A percentile compares a stretch with the other conserved stretches of the same genome.
Evolutionary conservation across 1,284 basidiomycete genomes (phyloP).

Genomic region (Pseudozyma sp.): DNA sequence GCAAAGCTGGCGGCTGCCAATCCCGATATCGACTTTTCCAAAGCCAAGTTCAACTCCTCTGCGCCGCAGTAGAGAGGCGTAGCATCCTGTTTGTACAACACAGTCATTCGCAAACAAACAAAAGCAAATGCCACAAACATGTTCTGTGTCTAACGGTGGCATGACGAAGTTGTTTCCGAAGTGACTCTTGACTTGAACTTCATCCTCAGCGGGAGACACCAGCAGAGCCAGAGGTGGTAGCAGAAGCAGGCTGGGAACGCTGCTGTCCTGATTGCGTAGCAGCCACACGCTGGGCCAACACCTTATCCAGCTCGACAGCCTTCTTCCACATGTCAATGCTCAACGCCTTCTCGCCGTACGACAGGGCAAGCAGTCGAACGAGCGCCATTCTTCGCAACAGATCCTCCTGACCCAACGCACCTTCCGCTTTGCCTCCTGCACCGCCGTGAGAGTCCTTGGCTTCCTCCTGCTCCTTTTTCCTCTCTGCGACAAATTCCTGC

Average conservation of each 20-base stretch:
- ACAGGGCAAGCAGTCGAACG: conserved; percentile 53
- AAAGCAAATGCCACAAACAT: too few relatives aligned
- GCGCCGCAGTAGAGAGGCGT: neutral
- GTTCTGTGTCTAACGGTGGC: too few relatives aligned
- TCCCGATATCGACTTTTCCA: conserved; percentile 51
- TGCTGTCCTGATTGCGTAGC: conserved; percentile 18
- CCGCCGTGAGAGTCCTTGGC: conserved; percentile 27
- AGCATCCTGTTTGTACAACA: neutral
- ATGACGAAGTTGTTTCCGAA: too few relatives aligned
- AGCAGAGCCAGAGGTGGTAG: conserved; percentile 1
- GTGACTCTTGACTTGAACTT: neutral
- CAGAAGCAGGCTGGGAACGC: conserved; percentile 10
- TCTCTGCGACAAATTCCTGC: conserved; percentile 59
- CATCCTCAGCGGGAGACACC: conserved; percentile 21
- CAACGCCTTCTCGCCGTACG: conserved; percentile 42
- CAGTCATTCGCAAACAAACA: too few relatives aligned
- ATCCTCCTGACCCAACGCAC: conserved; percentile 50
- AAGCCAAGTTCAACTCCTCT: conserved; percentile 48
- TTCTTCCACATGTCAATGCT: conserved; percentile 43
- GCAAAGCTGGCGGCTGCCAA: conserved; percentile 46
- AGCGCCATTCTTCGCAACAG: conserved; percentile 54
- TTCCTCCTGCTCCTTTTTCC: conserved; percentile 34
- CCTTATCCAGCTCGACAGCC: conserved; percentile 47
- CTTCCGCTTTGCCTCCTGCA: conserved; percentile 4
- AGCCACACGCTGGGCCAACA: conserved; percentile 16